Evolutionary conservation across 495 filamentous ascomycete genomes (phyloP), one percentile per base, ranked within the genome.

Genomic region (Astrothelium macrocarpum): DNA sequence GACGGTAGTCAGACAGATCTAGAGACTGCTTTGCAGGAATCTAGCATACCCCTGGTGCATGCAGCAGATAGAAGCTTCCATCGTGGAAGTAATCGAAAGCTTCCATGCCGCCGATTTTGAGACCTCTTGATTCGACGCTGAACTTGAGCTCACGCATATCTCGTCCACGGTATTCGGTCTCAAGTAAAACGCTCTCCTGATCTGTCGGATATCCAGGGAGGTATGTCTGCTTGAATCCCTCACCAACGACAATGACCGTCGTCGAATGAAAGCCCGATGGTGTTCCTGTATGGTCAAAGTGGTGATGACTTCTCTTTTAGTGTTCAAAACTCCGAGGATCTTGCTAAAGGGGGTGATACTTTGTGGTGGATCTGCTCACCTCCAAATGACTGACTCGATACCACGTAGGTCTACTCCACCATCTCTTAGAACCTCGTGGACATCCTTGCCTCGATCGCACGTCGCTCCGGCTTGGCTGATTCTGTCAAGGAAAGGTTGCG

Each of bases 31-130:
- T 49, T 49, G 43, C 3, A 20, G 10, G 9, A 49, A 18, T 9
- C 43, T 20, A n/a, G n/a, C 43, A 20, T 49, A 49, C 43, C 43
- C 61, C 61, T 18, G 61, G 61, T 3, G 45, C 20, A 61, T 34
- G 31, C 25, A 61, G 23, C 2, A 61, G 59, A 43, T 61, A 61
- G 59, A 61, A 61, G 31, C 31, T 36, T 18, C 59, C 59, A 20
- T 61, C 59, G 25, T 42, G 31, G 32, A 61, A 61, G 25, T 36
- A 61, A 32, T 61, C 59, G 32, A 36, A 3, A n/a, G 59, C 59
- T 34, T 43, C 31, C 25, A 34, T 36, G 36, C 59, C 59, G 23
- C 59, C 59, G 25, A 61, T 61, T 43, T 34, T 46, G 2, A 61
- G 32, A 20, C 56, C 56, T 3, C 25, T 10, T 2, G 29, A 32